These are phyloP conservation scores for Epichloe baconii DNA, from an alignment of 2,329 filamentous ascomycete species.

Conservation along the genomic window DNA sequence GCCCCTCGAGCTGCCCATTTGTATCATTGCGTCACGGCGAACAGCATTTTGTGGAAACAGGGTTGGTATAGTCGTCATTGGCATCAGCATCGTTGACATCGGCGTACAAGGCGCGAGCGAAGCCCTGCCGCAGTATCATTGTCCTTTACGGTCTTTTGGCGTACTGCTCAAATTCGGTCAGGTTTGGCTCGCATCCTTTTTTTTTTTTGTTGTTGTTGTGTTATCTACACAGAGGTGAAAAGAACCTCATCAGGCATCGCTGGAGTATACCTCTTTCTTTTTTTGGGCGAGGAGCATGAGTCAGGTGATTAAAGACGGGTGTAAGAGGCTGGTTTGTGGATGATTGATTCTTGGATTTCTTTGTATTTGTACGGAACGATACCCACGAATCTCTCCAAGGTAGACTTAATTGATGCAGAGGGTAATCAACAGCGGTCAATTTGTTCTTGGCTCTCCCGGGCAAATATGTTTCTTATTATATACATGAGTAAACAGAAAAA, in stretches of 20 bases:
- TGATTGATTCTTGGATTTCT: background rate
- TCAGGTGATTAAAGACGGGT: background rate
- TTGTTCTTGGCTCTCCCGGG: too few species aligned
- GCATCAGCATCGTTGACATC: constrained; percentile 3
- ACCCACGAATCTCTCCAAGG: constrained; percentile 4
- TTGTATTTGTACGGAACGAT: constrained; percentile 6
- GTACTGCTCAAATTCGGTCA: background rate
- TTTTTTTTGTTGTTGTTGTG: background rate
- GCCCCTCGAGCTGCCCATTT: background rate
- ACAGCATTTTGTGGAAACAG: background rate
- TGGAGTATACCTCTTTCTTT: background rate
- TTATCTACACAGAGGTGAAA: background rate
- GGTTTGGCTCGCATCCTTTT: background rate
- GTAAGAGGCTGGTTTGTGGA: background rate
- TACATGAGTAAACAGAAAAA: too few species aligned
- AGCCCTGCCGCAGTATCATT: background rate
- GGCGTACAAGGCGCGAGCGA: constrained; percentile 1
- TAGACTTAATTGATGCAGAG: background rate
- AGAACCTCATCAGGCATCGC: constrained; percentile 1
- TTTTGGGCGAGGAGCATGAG: background rate
- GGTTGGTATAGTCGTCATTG: background rate
- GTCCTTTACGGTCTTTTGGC: background rate
- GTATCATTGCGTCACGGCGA: constrained; percentile 1
- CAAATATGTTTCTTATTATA: too few species aligned
- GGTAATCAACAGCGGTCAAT: background rate